Conservation (phyloP, 108 stramenopile species). For the Cylindrotheca fusiformis region DNA sequence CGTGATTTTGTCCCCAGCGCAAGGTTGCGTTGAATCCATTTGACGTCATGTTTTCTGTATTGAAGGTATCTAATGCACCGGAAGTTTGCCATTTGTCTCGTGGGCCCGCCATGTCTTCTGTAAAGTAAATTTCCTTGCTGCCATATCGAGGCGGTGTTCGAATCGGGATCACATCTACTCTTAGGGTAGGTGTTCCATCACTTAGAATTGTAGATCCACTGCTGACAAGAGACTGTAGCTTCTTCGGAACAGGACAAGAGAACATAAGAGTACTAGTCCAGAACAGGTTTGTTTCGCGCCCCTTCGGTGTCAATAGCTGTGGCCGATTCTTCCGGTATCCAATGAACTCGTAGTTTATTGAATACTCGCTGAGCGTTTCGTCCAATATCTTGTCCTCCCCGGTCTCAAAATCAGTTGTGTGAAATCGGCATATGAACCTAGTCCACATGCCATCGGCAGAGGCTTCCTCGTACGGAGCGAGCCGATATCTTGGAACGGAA, state of each 20-base stretch:
- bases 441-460: slow-evolving; percentile 48
- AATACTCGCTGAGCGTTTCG: slow-evolving; percentile 55
- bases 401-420: slow-evolving; percentile 14
- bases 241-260: slow-evolving; percentile 58
- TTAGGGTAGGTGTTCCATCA: slow-evolving; percentile 17
- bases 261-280: slow-evolving; percentile 46
- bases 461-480: slow-evolving; percentile 49
- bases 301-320: slow-evolving; percentile 42
- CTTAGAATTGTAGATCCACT: slow-evolving; percentile 11
- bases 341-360: slow-evolving; percentile 62
- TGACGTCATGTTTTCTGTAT: slow-evolving; percentile 5
- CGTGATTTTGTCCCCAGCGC: slow-evolving; percentile 51
- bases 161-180: slow-evolving; percentile 69
- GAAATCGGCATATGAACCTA: slow-evolving; percentile 73
- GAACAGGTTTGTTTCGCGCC: slow-evolving; percentile 49
- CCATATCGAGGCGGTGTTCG: slow-evolving; percentile 53
- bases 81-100: background rate
- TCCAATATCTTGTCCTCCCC: slow-evolving; percentile 14
- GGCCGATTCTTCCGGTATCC: slow-evolving; percentile 48
- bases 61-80: background rate
- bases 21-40: slow-evolving; percentile 45
- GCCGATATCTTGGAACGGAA: slow-evolving; percentile 39
- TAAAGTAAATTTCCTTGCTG: slow-evolving; percentile 7
- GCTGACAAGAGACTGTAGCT: background rate
- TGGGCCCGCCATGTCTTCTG: background rate